These are phyloP conservation scores for Chrysoporthe cubensis DNA, from an alignment of 2,329 filamentous ascomycete species.

Conservation along the genomic window DNA sequence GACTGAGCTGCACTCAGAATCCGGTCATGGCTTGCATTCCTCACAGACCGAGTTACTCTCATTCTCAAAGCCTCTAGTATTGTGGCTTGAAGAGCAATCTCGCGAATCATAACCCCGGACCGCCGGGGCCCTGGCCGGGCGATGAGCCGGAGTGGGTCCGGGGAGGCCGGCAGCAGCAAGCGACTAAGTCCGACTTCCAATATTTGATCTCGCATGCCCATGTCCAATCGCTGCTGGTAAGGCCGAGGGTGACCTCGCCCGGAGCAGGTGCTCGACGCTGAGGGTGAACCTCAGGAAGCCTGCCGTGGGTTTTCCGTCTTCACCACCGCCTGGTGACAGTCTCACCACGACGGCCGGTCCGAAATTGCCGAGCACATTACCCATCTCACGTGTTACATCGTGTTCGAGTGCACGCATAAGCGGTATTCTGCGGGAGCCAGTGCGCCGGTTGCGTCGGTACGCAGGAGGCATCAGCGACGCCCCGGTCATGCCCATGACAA, in stretches of 20 bases:
- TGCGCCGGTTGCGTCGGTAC: neutral
- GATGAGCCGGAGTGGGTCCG: neutral
- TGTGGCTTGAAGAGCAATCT: neutral
- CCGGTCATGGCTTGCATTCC: neutral
- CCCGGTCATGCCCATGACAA: neutral
- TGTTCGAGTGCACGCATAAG: neutral
- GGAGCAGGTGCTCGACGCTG: neutral
- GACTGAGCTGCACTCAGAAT: too few relatives aligned
- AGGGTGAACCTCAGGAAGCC: neutral
- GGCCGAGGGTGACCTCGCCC: neutral
- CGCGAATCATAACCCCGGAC: neutral
- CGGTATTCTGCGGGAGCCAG: neutral
- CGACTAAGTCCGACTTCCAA: neutral
- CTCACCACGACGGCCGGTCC: neutral
- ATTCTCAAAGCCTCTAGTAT: neutral
- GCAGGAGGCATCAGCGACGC: neutral
- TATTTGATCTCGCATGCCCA: slow-evolving; percentile 2
- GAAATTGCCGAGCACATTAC: neutral
- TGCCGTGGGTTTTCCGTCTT: neutral
- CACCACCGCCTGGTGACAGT: neutral
- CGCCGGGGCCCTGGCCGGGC: neutral
- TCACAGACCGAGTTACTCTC: neutral
- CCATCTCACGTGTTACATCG: slow-evolving; percentile 9
- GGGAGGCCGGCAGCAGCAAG: neutral
- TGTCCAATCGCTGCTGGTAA: neutral